A percentile compares a stretch with the other conserved stretches of the same genome.
phyloP scores from a whole-genome alignment of 371 early-diverging fungal species.

The Mucor mucedo region DNA sequence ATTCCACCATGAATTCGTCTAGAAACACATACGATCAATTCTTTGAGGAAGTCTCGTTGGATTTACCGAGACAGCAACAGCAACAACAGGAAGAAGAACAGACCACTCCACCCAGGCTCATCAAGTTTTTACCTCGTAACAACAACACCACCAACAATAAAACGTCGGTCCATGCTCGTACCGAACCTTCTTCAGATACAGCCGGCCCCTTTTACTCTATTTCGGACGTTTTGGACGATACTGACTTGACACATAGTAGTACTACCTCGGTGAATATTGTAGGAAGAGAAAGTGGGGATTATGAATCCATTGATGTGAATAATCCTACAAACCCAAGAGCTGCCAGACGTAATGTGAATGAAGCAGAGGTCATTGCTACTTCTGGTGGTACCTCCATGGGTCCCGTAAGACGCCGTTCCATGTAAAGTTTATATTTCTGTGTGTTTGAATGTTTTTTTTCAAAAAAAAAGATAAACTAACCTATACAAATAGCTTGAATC shows the following conservation, averaged over 20 bases:
- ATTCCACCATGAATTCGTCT: constrained; percentile 13
- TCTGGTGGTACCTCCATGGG: constrained; percentile 46
- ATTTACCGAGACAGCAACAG: constrained; percentile 40
- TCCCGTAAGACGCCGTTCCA: constrained; percentile 36
- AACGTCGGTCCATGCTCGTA: background rate
- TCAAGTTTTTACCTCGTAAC: constrained; percentile 47
- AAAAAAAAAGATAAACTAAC: background rate
- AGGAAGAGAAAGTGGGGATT: constrained; percentile 14
- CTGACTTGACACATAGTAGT: constrained; percentile 18
- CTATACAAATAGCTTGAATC: constrained; percentile 37
- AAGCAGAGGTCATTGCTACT: constrained; percentile 43
- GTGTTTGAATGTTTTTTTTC: background rate
- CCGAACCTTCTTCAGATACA: constrained; percentile 37
- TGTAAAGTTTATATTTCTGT: constrained; percentile 25
- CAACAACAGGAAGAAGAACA: background rate
- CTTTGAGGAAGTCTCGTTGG: constrained; percentile 59
- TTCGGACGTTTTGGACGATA: constrained; percentile 52
- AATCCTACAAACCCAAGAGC: constrained; percentile 29
- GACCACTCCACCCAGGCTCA: constrained; percentile 32
- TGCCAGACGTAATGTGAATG: constrained; percentile 47
- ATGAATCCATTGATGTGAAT: constrained; percentile 17
- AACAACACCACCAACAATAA: background rate
- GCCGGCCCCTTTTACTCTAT: constrained; percentile 58
- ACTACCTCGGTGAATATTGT: constrained; percentile 23
- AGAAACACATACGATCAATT: constrained; percentile 52